These are phyloP conservation scores for Hanseniaspora vineae DNA, from an alignment of 805 yeast species.

Conservation along the genomic window DNA sequence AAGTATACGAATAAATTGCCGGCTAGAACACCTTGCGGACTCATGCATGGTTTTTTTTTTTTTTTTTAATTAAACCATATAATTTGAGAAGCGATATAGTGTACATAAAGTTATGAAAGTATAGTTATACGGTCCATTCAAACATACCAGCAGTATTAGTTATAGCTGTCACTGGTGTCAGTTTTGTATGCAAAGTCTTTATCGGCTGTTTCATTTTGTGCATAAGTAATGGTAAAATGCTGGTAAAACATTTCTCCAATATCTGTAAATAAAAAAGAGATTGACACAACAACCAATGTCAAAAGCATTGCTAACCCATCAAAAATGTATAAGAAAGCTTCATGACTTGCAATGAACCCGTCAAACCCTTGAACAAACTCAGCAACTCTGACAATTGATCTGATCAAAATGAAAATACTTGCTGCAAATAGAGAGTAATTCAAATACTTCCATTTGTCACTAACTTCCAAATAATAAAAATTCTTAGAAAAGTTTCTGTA, in stretches of 20 bases:
- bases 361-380: constrained; percentile 21
- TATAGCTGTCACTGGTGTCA: no score
- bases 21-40: no score
- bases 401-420: constrained; percentile 16
- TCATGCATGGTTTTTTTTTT: no score
- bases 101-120: no score
- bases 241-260: not conserved
- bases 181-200: no score
- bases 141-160: no score
- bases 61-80: no score
- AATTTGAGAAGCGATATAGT: no score
- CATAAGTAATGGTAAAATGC: not conserved
- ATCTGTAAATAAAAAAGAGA: not conserved
- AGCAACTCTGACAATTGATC: constrained; percentile 21
- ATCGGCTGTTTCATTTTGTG: no score
- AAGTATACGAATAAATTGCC: no score
- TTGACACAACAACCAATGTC: not conserved
- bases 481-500: constrained; percentile 1
- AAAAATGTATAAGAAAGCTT: constrained; percentile 17
- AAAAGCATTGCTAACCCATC: constrained; percentile 12
- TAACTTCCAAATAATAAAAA: not conserved
- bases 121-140: no score
- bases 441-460: constrained; percentile 9
- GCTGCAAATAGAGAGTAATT: constrained; percentile 7
- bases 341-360: constrained; percentile 18